Conservation (phyloP, 129 eudicot genomes). For the Tagetes patula region DNA sequence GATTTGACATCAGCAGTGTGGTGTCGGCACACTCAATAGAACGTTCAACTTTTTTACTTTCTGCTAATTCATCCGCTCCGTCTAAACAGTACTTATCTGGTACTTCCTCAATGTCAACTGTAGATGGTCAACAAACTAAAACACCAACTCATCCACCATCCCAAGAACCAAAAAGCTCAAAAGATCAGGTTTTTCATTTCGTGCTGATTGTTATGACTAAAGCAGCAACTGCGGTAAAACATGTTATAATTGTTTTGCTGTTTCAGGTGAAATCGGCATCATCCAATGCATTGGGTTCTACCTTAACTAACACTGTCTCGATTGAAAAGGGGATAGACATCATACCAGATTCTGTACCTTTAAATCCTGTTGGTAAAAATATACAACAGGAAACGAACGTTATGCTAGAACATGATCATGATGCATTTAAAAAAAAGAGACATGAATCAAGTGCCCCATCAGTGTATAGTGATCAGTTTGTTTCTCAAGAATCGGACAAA, state of each 20-base stretch:
- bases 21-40: constrained; percentile 23
- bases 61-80: background rate
- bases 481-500: background rate
- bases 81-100: constrained; percentile 11
- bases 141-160: constrained; percentile 4
- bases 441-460: constrained; percentile 17
- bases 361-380: background rate
- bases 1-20: constrained; percentile 9
- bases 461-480: constrained; percentile 4
- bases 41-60: constrained; percentile 23
- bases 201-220: constrained; percentile 4
- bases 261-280: constrained; percentile 36
- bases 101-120: background rate
- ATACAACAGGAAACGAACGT: background rate
- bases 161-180: constrained; percentile 17
- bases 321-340: constrained; percentile 4
- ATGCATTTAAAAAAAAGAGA: background rate
- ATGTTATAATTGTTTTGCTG: constrained; percentile 10
- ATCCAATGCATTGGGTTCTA: constrained; percentile 10
- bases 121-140: constrained; percentile 2
- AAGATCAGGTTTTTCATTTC: constrained; percentile 18
- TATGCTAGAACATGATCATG: background rate
- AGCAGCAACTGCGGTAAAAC: too few relatives aligned
- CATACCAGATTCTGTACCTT: constrained; percentile 7
- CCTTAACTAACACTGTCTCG: constrained; percentile 16